Conservation (phyloP, 805 yeast species). For the Monosporozyma aerobia region DNA sequence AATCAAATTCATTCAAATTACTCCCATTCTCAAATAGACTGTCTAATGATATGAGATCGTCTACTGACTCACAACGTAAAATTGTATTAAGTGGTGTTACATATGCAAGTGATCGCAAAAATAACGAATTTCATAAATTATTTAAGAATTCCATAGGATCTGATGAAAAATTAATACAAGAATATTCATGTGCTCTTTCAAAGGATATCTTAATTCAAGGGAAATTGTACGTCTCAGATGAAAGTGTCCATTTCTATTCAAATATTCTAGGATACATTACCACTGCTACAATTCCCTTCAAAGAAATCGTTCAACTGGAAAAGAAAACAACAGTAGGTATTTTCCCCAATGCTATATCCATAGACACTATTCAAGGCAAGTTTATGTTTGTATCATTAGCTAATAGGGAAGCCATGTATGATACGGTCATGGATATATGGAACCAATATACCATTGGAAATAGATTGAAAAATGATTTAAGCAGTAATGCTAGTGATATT, state of each 20-base stretch:
- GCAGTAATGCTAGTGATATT: slow-evolving; percentile 2
- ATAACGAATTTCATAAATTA: slow-evolving; percentile 49
- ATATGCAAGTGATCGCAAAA: slow-evolving; percentile 41
- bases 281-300: slow-evolving; percentile 45
- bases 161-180: slow-evolving; percentile 47
- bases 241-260: slow-evolving; percentile 52
- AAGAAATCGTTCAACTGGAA: slow-evolving; percentile 54
- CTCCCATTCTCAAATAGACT: background rate
- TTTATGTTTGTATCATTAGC: slow-evolving; percentile 58
- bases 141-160: slow-evolving; percentile 35
- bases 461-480: slow-evolving; percentile 3
- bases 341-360: slow-evolving; percentile 60
- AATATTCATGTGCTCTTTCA: slow-evolving; percentile 56
- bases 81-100: slow-evolving; percentile 11
- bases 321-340: slow-evolving; percentile 58
- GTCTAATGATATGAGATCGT: background rate
- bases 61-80: background rate
- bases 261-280: slow-evolving; percentile 63
- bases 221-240: slow-evolving; percentile 47
- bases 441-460: slow-evolving; percentile 31
- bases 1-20: background rate
- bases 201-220: slow-evolving; percentile 64
- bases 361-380: slow-evolving; percentile 53
- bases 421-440: slow-evolving; percentile 55
- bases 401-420: slow-evolving; percentile 45